Evolutionary conservation across 2,329 filamentous ascomycete genomes (phyloP), one percentile per base, ranked within the genome.

Genomic region (Hymenoscyphus salicellus): DNA sequence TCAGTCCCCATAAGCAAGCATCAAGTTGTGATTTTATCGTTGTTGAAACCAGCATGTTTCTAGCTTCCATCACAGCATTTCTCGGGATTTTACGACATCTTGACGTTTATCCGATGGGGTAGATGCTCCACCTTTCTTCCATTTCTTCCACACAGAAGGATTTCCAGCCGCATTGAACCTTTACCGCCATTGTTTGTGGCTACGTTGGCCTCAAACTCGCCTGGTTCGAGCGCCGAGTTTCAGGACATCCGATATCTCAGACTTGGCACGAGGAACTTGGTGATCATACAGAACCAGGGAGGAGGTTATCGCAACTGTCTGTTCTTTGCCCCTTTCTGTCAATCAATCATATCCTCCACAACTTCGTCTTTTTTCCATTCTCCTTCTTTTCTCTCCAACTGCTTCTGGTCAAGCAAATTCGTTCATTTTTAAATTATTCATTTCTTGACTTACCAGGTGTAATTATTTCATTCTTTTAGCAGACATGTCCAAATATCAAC

Each of bases 321-420:
- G 36, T 38, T 8, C 20, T 57, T n/a, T 30, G 55, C 62, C 41
- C 43, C 43, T 23, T 33, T 60, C 56, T 32, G 26, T 60, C 59
- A 57, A 32, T 64, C 61, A 52, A 32, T 64, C 61, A 52, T 28
- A 52, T 30, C 55, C 46, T 56, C 55, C 28, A 32, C 7, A 56
- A 32, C 26, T 17, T 33, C 5, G 17, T 26, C 26, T 5, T 11
- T 28, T 62, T 67, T 55, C 33, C 61, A 28, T 61, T 49, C 11
- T 63, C 41, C 56, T 46, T 57, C 49, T 60, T 65, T 55, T 66
- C 43, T 38, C 52, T 20, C 56, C 33, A 69, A 67, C 67, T 69
- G 70, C 70, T 72, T 70, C 70, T 71, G 70, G 70, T 70, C 62
- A 72, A 68, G 70, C 68, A 70, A 59, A 68, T 66, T 68, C 68